Conservation (phyloP, 1,139 yeast genomes). For the Lodderomyces elongisporus region DNA sequence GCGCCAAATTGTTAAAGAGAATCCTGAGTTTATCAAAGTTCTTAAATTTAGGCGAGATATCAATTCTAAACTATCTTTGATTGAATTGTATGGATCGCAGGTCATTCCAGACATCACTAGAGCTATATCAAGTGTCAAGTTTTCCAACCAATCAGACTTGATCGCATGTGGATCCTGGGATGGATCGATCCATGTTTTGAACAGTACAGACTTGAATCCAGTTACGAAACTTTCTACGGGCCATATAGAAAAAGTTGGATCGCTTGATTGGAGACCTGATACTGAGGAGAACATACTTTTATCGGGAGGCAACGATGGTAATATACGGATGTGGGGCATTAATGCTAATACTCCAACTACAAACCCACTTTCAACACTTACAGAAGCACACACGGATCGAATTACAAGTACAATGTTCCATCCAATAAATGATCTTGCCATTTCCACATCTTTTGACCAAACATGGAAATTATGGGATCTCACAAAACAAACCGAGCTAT, state of each 20-base stretch:
- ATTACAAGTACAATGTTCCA: slow-evolving; percentile 64
- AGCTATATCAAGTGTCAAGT: slow-evolving; percentile 59
- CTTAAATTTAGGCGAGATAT: slow-evolving; percentile 44
- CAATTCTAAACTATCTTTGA: slow-evolving; percentile 30
- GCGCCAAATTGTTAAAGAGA: slow-evolving; percentile 10
- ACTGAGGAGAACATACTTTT: slow-evolving; percentile 20
- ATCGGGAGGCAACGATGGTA: slow-evolving; percentile 67
- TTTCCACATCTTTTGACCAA: slow-evolving; percentile 75
- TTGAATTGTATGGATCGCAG: slow-evolving; percentile 64
- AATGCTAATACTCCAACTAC: slow-evolving; percentile 9
- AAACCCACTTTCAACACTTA: slow-evolving; percentile 18
- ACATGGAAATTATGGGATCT: slow-evolving; percentile 92
- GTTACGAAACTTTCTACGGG: slow-evolving; percentile 11
- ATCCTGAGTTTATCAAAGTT: slow-evolving; percentile 23
- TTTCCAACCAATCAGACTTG: slow-evolving; percentile 28
- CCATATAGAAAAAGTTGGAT: slow-evolving; percentile 62
- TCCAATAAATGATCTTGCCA: slow-evolving; percentile 52
- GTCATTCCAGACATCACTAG: slow-evolving; percentile 52
- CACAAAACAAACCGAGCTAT: slow-evolving; percentile 24
- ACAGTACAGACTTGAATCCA: slow-evolving; percentile 30
- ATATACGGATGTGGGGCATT: slow-evolving; percentile 43
- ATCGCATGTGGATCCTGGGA: slow-evolving; percentile 84
- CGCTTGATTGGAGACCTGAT: slow-evolving; percentile 55
- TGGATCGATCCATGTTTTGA: slow-evolving; percentile 50
- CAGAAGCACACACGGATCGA: slow-evolving; percentile 47